phyloP scores from a whole-genome alignment of 805 yeast species.

The Candida yuanshanica region DNA sequence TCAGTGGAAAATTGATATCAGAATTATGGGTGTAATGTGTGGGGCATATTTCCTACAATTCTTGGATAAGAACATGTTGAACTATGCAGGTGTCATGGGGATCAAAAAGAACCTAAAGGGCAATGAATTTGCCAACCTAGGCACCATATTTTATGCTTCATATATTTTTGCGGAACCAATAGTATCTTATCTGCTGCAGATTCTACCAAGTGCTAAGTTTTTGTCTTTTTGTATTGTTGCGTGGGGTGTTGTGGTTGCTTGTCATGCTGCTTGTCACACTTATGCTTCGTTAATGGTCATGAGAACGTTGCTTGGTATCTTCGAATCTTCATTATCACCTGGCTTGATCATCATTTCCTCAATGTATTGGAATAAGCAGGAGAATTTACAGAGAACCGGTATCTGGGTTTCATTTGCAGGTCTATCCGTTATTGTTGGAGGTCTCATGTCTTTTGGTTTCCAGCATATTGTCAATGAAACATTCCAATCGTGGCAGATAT shows the following conservation, averaged over 20 bases:
- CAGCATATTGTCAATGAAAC: conserved; percentile 39
- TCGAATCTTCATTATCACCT: conserved; percentile 51
- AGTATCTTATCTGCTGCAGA: conserved; percentile 43
- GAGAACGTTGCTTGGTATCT: conserved; percentile 46
- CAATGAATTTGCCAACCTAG: conserved; percentile 45
- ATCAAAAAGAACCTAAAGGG: conserved; percentile 42
- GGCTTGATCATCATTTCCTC: conserved; percentile 53
- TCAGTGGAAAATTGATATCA: conserved; percentile 38
- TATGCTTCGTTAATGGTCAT: conserved; percentile 53
- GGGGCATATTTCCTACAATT: conserved; percentile 51
- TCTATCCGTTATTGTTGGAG: conserved; percentile 39
- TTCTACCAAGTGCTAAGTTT: conserved; percentile 47
- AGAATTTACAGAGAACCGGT: conserved; percentile 48
- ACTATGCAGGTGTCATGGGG: conserved; percentile 64
- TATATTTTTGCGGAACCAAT: conserved; percentile 51
- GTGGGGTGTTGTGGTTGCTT: conserved; percentile 50
- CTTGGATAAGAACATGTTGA: conserved; percentile 52
- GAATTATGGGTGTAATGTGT: conserved; percentile 45
- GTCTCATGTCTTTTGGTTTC: conserved; percentile 44
- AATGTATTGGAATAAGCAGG: conserved; percentile 54
- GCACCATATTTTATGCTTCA: conserved; percentile 48
- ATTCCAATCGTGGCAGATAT: conserved; percentile 55
- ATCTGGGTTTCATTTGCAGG: conserved; percentile 58
- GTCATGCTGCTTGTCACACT: conserved; percentile 46
- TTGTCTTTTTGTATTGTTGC: conserved; percentile 39